Percentiles rank a stretch among this genome's conserved stretches.
Evolutionary conservation across 2,329 filamentous ascomycete genomes (phyloP).

Genomic region (Penicillium sumatraense): DNA sequence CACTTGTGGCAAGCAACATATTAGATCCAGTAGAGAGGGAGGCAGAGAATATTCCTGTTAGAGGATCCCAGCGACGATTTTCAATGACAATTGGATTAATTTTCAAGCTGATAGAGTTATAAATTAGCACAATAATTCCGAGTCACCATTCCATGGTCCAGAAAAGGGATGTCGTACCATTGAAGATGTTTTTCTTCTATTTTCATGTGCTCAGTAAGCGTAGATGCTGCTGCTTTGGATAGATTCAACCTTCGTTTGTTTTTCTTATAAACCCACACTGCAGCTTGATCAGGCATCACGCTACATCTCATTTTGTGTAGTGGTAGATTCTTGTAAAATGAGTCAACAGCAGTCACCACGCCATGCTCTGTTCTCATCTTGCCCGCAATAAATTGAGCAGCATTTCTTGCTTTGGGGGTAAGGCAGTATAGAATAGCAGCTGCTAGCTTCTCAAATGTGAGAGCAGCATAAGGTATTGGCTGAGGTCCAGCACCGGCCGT

Average conservation of each 20-base stretch:
- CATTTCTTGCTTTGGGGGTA: slow-evolving; percentile 35
- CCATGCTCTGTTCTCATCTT: slow-evolving; percentile 49
- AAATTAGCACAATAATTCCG: no score
- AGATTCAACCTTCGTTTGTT: neutral
- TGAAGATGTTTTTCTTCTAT: neutral
- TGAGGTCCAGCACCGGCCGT: slow-evolving; percentile 52
- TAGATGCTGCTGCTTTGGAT: neutral
- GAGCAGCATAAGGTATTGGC: slow-evolving; percentile 51
- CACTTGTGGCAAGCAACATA: slow-evolving; percentile 10
- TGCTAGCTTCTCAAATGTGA: slow-evolving; percentile 50
- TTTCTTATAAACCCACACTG: neutral
- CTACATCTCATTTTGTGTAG: slow-evolving; percentile 25
- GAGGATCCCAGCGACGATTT: no score
- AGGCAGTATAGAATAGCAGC: slow-evolving; percentile 52
- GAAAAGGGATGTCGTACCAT: no score
- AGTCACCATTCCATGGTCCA: no score
- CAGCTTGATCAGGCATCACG: slow-evolving; percentile 14
- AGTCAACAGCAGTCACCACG: slow-evolving; percentile 44
- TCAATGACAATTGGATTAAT: no score
- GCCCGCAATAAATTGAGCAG: slow-evolving; percentile 40
- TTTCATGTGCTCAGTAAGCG: neutral
- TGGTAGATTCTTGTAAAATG: slow-evolving; percentile 46
- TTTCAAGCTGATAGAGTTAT: no score
- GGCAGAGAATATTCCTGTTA: slow-evolving; percentile 18
- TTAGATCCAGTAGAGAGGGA: slow-evolving; percentile 28